Base-by-base conservation (phyloP, 208 protist species). In the Trypanosoma caninum region DNA sequence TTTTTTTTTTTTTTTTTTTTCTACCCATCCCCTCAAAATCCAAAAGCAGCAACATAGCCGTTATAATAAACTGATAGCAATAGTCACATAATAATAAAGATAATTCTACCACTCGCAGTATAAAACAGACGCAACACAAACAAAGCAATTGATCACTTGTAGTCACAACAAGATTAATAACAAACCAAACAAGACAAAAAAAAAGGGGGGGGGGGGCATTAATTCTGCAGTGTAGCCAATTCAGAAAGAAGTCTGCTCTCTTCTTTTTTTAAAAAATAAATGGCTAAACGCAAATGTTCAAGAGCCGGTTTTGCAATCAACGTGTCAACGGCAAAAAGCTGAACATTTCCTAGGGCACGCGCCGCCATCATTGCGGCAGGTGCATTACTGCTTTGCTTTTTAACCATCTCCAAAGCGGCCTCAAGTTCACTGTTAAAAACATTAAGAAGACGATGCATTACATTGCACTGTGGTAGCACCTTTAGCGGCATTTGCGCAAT, bases 261-360 rank as follows among this genome's bases (percentile, higher is more conserved):
- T n/a, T n/a, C n/a, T n/a, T n/a, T n/a, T n/a, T n/a, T n/a, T n/a
- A n/a, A n/a, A n/a, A n/a, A n/a, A n/a, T n/a, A n/a, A 46, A 86
- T 69, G 16, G 74, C 65, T 40, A 40, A 69, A 14, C 69, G 28
- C 52, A 86, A 31, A 22, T 76, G 50, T 28, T 56, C 57, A 6
- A 69, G 35, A 2, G 69, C 53, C 5, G 78, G 78, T 37, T 84
- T 68, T 11, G 65, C 58, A 10, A 84, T 58, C 3, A 91, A 54
- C 10, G 73, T 68, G 1, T 80, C 46, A 16, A 91, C 47, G 27
- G 65, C 66, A 30, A 68, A 83, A 1, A 80, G 37, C n/a, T 84
- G 72, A 16, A 65, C 65, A 13, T 76, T 69, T 0, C 61, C 71
- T 23, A 91, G 47, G 3, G 73, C 75, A 16, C 47, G 47, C 16